Conservation (phyloP, 768 basidiomycete genomes). For the Mycena floridula region DNA sequence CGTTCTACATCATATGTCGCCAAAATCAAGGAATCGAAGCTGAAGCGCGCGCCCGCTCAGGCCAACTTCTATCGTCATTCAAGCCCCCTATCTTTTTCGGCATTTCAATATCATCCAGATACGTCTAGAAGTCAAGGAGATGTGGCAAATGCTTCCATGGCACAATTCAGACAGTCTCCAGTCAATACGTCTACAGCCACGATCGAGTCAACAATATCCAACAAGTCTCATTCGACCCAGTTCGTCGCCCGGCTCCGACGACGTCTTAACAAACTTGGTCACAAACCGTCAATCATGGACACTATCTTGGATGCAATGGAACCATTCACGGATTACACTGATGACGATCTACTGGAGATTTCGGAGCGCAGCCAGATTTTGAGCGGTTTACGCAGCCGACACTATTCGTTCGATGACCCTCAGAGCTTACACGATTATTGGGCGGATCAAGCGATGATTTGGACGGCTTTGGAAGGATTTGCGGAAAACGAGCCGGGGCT, state of each 20-base stretch:
- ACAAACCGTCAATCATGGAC: constrained; percentile 38
- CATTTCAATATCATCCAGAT: no score
- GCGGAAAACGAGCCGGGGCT: not conserved
- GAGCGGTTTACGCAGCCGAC: constrained; percentile 6
- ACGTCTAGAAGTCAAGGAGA: no score
- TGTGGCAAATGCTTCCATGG: no score
- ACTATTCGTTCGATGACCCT: constrained; percentile 20
- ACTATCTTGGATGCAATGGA: constrained; percentile 36
- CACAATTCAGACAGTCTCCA: no score
- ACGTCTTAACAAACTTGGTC: constrained; percentile 17
- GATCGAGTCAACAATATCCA: no score
- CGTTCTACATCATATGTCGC: no score
- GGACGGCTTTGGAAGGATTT: constrained; percentile 4
- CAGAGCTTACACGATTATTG: constrained; percentile 29
- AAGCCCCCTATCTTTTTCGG: no score
- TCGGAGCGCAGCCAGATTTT: constrained; percentile 12
- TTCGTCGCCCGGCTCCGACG: not conserved
- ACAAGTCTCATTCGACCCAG: no score
- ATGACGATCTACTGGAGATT: constrained; percentile 23
- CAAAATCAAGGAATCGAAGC: no score
- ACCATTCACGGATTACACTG: constrained; percentile 19
- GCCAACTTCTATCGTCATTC: no score
- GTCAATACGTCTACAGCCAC: no score
- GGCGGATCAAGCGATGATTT: constrained; percentile 26
- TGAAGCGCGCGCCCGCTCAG: no score